Evolutionary conservation across 805 yeast species (phyloP), one percentile per base, ranked within the genome.

Genomic region (Kodamaea neixiangensis): DNA sequence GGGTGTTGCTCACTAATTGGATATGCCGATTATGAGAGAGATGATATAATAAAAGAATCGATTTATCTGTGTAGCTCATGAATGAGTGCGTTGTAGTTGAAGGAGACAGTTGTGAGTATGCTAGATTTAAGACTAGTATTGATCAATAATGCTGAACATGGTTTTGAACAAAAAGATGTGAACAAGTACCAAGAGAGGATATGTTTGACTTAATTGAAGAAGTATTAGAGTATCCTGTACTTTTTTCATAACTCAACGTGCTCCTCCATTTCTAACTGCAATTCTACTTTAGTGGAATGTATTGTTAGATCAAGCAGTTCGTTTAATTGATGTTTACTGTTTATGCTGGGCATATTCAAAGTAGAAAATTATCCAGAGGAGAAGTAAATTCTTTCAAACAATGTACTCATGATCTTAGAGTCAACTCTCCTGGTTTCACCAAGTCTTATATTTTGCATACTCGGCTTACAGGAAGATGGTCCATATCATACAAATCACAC

Each of bases 1-100:
- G 72, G 82, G 86, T 62, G 84, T 86, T 71, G 90, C 89, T 63
- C 85, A 86, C 75, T 85, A 81, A 18, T 5, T 40, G 44, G 18
- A 21, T 10, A 40, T 10, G 17, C 2, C 18, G 14, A 3, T 10
- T 5, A 35, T n/a, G 39, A 35, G 17, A 17, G 10, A 35, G 17
- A 35, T 9, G 39, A 25, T 25, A 22, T 44, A 44, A 44, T 44
- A 34, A 44, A 44, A 37, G 41, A 15, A 37, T 37, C 19, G 41
- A 37, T 15, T 37, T 11, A 37, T 5, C 17, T 10, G 7, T 37
- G 41, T 37, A 37, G 20, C 17, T 7, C 6, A 37, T 3, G 31
- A 25, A 9, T 25, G 31, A 25, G 7, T 22, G 31, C 7, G 31
- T 25, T 25, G 31, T 25, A 25, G 31, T 25, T 25, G 31, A n/a